Conservation (phyloP, 352 stramenopile species). For the Pythium scleroteichum region DNA sequence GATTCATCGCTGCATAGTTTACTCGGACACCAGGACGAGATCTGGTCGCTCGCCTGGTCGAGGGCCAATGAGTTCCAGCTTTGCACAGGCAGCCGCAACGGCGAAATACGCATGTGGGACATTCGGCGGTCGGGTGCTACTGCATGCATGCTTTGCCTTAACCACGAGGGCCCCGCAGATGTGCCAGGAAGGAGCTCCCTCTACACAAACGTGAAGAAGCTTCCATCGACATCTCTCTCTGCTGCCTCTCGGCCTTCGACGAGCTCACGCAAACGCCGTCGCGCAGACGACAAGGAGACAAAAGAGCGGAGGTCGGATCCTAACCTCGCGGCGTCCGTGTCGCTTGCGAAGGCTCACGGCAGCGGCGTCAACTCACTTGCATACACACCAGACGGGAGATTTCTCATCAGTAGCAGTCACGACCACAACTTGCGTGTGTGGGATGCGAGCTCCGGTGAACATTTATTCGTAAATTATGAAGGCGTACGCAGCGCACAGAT, state of each 20-base stretch:
- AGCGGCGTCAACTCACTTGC: conserved; percentile 56
- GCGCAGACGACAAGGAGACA: conserved; percentile 13
- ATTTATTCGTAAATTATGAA: conserved; percentile 77
- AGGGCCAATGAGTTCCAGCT: conserved; percentile 71
- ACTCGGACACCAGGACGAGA: conserved; percentile 73
- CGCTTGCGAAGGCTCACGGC: conserved; percentile 49
- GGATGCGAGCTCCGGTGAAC: conserved; percentile 52
- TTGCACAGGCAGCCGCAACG: conserved; percentile 51
- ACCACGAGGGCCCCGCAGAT: conserved; percentile 57
- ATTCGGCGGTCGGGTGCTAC: conserved; percentile 81
- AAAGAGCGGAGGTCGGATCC: conserved; percentile 49
- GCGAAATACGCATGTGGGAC: conserved; percentile 84
- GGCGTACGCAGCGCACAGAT: conserved; percentile 33
- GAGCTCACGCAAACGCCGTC: conserved; percentile 21
- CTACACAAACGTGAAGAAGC: conserved; percentile 49
- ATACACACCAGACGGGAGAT: conserved; percentile 67
- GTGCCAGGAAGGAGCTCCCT: conserved; percentile 51
- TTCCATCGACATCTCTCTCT: conserved; percentile 38
- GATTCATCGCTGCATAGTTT: conserved; percentile 65
- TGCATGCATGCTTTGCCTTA: conserved; percentile 81
- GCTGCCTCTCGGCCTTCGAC: conserved; percentile 5
- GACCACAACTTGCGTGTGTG: conserved; percentile 71
- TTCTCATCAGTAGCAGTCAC: conserved; percentile 57
- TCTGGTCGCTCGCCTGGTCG: conserved; percentile 83
- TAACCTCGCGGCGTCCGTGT: conserved; percentile 51